Conservation (phyloP, 2,329 filamentous ascomycete genomes). For the Trichoderma citrinoviride region DNA sequence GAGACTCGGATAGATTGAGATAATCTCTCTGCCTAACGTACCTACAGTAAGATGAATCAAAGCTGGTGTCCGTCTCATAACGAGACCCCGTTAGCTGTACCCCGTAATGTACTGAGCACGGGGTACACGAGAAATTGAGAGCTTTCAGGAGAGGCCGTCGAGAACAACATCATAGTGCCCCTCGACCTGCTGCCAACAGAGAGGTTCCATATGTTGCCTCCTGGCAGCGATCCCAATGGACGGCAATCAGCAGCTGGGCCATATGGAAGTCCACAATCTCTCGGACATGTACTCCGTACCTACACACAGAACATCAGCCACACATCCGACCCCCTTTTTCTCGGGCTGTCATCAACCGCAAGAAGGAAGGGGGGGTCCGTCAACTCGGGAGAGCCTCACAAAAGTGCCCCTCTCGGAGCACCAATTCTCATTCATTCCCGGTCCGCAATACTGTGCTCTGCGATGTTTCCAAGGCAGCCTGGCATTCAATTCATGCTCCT, state of each 20-base stretch:
- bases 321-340: constrained; percentile 15
- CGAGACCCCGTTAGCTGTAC: not conserved
- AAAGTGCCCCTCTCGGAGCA: constrained; percentile 12
- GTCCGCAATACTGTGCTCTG: not conserved
- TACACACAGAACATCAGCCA: not conserved
- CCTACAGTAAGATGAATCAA: not conserved
- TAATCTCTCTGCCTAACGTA: constrained; percentile 18
- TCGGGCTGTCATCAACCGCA: not conserved
- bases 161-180: not conserved
- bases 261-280: not conserved
- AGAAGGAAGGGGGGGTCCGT: constrained; percentile 1
- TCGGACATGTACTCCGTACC: too few relatives aligned
- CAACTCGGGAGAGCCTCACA: constrained; percentile 14
- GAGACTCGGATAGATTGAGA: not conserved
- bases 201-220: not conserved
- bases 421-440: not conserved
- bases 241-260: not conserved
- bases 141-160: not conserved
- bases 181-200: not conserved
- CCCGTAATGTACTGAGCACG: not conserved
- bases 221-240: not conserved
- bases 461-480: not conserved
- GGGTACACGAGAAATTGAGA: not conserved
- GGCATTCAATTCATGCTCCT: not conserved
- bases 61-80: not conserved